These are phyloP conservation scores for Pythium phragmiticola DNA, from an alignment of 352 stramenopile species.

Conservation along the genomic window DNA sequence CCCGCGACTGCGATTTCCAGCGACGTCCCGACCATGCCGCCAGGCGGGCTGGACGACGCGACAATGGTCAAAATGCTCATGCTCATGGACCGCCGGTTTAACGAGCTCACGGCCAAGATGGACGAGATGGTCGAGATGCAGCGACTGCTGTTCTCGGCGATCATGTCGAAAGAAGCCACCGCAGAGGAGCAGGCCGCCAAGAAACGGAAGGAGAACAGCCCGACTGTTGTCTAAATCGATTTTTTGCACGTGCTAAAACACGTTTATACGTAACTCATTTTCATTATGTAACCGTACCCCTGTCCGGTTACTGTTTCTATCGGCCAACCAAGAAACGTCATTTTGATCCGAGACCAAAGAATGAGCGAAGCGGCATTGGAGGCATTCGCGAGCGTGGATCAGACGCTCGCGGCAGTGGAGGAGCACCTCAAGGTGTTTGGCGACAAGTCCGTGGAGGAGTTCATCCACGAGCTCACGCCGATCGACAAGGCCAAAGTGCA, in stretches of 20 bases:
- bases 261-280: background rate
- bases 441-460: conserved; percentile 52
- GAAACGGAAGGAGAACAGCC: conserved; percentile 29
- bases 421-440: conserved; percentile 67
- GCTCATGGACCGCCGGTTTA: conserved; percentile 69
- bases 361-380: conserved; percentile 64
- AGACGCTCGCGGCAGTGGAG: conserved; percentile 76
- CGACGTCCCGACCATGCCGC: conserved; percentile 6
- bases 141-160: conserved; percentile 59
- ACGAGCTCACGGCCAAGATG: conserved; percentile 76
- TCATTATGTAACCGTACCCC: background rate
- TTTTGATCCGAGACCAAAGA: conserved; percentile 11
- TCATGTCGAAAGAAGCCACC: conserved; percentile 39
- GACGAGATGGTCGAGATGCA: conserved; percentile 74
- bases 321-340: conserved; percentile 28
- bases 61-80: conserved; percentile 48
- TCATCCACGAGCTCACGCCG: conserved; percentile 52
- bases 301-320: background rate
- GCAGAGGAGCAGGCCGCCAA: conserved; percentile 26
- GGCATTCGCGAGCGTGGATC: conserved; percentile 67
- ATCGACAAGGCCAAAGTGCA: conserved; percentile 83
- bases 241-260: background rate
- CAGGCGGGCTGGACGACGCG: conserved; percentile 15
- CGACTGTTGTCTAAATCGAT: conserved; percentile 20
- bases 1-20: conserved; percentile 22